Base-by-base conservation (phyloP, 192 early-diverging fungal species). In the Endogone sp. region DNA sequence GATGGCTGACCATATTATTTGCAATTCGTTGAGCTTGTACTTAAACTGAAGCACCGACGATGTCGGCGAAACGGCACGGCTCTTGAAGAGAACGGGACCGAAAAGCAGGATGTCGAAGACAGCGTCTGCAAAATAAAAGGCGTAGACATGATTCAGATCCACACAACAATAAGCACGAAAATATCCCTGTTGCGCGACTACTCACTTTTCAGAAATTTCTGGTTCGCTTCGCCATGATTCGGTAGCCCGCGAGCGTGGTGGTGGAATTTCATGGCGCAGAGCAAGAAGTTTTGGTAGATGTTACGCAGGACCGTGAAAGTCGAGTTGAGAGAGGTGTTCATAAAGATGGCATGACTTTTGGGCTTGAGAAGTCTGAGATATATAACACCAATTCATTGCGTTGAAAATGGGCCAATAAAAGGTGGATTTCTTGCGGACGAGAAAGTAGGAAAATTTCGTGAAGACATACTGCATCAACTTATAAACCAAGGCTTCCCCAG, bases 221-320 rank as follows among this genome's bases (percentile, higher is more conserved):
- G 37, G 37, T 49, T 16, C 37, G n/a, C n/a, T n/a, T n/a, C n/a
- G n/a, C n/a, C n/a, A n/a, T 49, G 37, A 16, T 49, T 6, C 37
- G 37, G 37, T 16, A 74, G 68, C 30, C 70, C 69, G 21, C 71
- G 68, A 30, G 58, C 56, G 25, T 73, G 70, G 0, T 73, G 66
- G 55, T 82, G 82, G 56, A 88, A 82, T 75, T 93, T 92, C 70
- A 90, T 90, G 60, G 87, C 92, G 56, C 85, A 88, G 26, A 92
- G 65, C 9, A 86, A 3, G 71, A 92, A 88, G 63, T 90, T 91
- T 69, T 94, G 89, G 74, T 91, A 91, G 54, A 95, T 74, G 65
- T 94, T 96, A 56, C 90, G 66, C n/a, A 91, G 69, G 23, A 94
- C 89, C 1, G 72, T 84, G 4, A 56, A n/a, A 20, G 71, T 56